A percentile compares a stretch with the other conserved stretches of the same genome.
Conservation (phyloP, 352 stramenopile genomes). For the Globisporangium nodosum region DNA sequence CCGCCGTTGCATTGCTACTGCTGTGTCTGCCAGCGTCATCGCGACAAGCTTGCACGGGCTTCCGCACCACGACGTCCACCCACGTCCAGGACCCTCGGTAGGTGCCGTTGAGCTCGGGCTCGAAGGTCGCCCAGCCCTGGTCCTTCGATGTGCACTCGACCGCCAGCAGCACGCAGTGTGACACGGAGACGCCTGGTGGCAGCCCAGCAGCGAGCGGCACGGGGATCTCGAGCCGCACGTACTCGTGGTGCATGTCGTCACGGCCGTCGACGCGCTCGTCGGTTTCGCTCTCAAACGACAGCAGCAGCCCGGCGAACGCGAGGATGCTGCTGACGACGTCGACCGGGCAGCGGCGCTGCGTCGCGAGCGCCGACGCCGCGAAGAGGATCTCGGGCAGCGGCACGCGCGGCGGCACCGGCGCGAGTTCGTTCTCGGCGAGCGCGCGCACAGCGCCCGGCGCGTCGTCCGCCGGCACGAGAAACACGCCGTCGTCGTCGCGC, state of each 20-base stretch:
- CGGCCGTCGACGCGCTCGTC: slow-evolving; percentile 19
- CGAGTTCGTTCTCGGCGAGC: slow-evolving; percentile 32
- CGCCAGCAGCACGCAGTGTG: slow-evolving; percentile 34
- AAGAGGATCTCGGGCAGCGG: slow-evolving; percentile 31
- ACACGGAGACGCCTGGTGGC: slow-evolving; percentile 32
- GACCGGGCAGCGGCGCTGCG: slow-evolving; percentile 19
- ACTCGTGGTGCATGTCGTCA: slow-evolving; percentile 53
- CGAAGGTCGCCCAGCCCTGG: slow-evolving; percentile 58
- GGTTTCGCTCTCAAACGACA: slow-evolving; percentile 40
- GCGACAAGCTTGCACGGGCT: slow-evolving; percentile 1
- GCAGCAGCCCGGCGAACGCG: slow-evolving; percentile 41
- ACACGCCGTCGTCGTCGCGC: slow-evolving; percentile 20
- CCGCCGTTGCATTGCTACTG: background rate
- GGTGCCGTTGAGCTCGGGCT: slow-evolving; percentile 41
- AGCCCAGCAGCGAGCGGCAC: slow-evolving; percentile 31
- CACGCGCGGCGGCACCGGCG: slow-evolving; percentile 32
- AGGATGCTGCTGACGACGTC: slow-evolving; percentile 26
- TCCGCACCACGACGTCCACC: slow-evolving; percentile 47
- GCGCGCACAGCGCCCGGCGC: slow-evolving; percentile 28
- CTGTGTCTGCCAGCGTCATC: background rate
- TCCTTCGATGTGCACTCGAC: slow-evolving; percentile 62
- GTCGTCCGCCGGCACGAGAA: slow-evolving; percentile 33
- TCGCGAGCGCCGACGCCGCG: slow-evolving; percentile 32
- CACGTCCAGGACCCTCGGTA: slow-evolving; percentile 61
- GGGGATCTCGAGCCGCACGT: slow-evolving; percentile 19